Evolutionary conservation across 1,284 basidiomycete genomes (phyloP).

Genomic region (Tylopilus microsporus): DNA sequence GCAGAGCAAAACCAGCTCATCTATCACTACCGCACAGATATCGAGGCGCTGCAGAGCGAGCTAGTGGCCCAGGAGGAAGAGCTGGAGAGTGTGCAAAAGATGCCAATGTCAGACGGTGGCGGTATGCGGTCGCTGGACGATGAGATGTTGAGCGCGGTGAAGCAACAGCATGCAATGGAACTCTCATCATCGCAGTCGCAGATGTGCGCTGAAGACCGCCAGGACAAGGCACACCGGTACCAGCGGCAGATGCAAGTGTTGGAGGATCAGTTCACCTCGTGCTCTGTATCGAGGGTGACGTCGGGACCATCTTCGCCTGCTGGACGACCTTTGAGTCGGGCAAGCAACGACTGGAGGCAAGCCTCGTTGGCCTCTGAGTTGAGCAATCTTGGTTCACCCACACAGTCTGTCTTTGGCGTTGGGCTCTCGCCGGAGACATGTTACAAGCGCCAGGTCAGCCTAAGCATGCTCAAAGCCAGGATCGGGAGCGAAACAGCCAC

Average conservation of each 20-base stretch:
- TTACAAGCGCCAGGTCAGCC: constrained; percentile 80
- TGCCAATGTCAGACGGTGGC: constrained; percentile 21
- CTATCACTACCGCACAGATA: constrained; percentile 57
- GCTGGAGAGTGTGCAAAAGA: constrained; percentile 41
- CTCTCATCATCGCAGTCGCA: constrained; percentile 72
- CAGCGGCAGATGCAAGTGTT: constrained; percentile 61
- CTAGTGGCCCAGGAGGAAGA: constrained; percentile 59
- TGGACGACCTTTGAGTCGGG: constrained; percentile 48
- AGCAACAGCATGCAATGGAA: constrained; percentile 72
- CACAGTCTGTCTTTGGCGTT: constrained; percentile 57
- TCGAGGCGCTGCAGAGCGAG: constrained; percentile 60
- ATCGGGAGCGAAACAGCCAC: constrained; percentile 71
- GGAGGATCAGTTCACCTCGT: constrained; percentile 56
- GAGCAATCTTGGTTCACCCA: constrained; percentile 34
- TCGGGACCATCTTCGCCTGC: constrained; percentile 41
- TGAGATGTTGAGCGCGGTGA: constrained; percentile 63
- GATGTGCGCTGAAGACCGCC: constrained; percentile 65
- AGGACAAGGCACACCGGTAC: constrained; percentile 63
- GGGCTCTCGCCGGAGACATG: constrained; percentile 69
- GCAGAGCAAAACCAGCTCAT: constrained; percentile 62
- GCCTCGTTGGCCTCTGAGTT: constrained; percentile 46
- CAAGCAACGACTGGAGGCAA: constrained; percentile 45
- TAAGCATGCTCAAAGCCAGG: constrained; percentile 84
- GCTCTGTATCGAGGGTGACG: constrained; percentile 38
- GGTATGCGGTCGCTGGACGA: constrained; percentile 52